These are phyloP conservation scores for Calamus simplicifolius DNA, from an alignment of 176 grass and related monocot species.

Conservation along the genomic window DNA sequence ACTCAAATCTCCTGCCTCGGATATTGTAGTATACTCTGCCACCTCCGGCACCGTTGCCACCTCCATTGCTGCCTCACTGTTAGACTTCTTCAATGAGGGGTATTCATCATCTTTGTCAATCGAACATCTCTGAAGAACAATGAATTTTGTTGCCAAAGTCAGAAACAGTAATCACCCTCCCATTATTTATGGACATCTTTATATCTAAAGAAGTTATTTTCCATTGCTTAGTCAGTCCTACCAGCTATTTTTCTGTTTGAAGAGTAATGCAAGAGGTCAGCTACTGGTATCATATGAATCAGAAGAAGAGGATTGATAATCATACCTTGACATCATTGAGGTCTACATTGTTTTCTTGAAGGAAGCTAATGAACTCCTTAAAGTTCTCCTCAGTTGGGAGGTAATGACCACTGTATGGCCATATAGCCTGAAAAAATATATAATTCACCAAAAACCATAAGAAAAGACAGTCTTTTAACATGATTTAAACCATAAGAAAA, in stretches of 20 bases:
- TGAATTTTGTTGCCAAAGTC: too few relatives aligned
- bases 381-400: constrained; percentile 15
- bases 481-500: too few relatives aligned
- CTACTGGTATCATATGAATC: too few relatives aligned
- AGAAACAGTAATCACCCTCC: too few relatives aligned
- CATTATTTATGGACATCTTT: too few relatives aligned
- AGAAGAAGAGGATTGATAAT: neutral
- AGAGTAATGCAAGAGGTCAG: too few relatives aligned
- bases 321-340: constrained; percentile 16
- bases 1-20: neutral
- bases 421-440: constrained; percentile 4
- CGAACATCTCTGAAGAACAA: constrained; percentile 41
- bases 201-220: too few relatives aligned
- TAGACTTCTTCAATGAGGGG: constrained; percentile 15
- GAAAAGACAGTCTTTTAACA: too few relatives aligned
- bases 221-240: too few relatives aligned
- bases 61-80: constrained; percentile 1
- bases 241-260: too few relatives aligned
- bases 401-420: constrained; percentile 17
- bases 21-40: neutral
- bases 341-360: constrained; percentile 8
- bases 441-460: neutral
- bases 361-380: constrained; percentile 7
- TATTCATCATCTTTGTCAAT: constrained; percentile 58
- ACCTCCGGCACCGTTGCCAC: neutral